Evolutionary conservation across 495 filamentous ascomycete species (phyloP).

Genomic region (Penicillium manginii): DNA sequence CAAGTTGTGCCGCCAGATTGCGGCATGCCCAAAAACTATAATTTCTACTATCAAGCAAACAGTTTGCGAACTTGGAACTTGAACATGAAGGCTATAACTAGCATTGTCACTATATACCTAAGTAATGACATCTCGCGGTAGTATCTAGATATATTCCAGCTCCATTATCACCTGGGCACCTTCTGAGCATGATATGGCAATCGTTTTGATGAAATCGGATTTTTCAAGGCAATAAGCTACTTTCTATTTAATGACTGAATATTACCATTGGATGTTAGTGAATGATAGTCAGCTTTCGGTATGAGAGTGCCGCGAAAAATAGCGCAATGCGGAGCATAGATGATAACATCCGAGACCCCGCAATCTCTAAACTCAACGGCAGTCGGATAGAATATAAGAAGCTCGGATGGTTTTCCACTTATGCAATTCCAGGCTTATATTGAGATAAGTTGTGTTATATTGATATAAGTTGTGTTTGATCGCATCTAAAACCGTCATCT

Average conservation of each 20-base stretch:
- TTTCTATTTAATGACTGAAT: not conserved
- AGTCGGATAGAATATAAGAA: not conserved
- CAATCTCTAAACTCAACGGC: conserved; percentile 1
- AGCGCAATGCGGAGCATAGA: conserved; percentile 26
- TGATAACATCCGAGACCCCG: conserved; percentile 27
- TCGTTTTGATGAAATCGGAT: too few species aligned
- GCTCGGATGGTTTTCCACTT: not conserved
- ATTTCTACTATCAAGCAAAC: too few species aligned
- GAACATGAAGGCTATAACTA: too few species aligned
- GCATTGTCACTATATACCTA: too few species aligned
- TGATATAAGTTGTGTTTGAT: not conserved
- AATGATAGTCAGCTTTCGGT: not conserved
- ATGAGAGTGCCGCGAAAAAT: conserved; percentile 7
- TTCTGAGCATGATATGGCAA: too few species aligned
- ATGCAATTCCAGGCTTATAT: not conserved
- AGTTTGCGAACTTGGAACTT: too few species aligned
- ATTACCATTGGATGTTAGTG: not conserved
- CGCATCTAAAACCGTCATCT: not conserved
- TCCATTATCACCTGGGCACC: too few species aligned
- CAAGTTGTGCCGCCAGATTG: not conserved
- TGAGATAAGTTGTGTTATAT: not conserved
- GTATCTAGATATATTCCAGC: not conserved
- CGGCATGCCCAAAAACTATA: not conserved
- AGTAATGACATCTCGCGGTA: too few species aligned
- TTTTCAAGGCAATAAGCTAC: too few species aligned